Evolutionary conservation across 495 filamentous ascomycete genomes (phyloP), one percentile per base, ranked within the genome.

Genomic region (Melanomma pulvis-pyrius): DNA sequence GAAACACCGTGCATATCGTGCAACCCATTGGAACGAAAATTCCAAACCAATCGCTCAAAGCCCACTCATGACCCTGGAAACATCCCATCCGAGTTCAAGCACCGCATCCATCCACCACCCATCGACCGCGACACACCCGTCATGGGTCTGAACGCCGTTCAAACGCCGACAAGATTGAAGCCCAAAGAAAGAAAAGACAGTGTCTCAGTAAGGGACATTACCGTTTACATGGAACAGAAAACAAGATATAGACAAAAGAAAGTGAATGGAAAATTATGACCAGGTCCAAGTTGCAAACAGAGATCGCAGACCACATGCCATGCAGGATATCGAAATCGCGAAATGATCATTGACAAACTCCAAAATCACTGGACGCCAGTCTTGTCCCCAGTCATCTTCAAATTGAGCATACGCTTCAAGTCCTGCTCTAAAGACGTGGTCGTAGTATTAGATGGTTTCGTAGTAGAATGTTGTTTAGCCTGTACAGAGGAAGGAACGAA

Each of bases 401-500:
- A 2, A 41, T 69, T 69, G 46, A 69, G 67, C 47, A 69, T 30
- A 21, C 61, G 67, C 25, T 69, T 64, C 8, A 69, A 53, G 12
- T 69, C 49, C 53, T 65, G 30, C 49, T 65, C 67, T 25, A 69
- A 22, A 61, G 65, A 61, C 25, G 36, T 12, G 7, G 57, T 19
- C 50, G 36, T 12, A 15, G 57, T 5, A 57, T 57, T 50, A 28
- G 65, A 28, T 32, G 52, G 21, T 21, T 39, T 52, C 36, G 63
- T 30, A 24, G 63, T 47, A 25, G 67, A 54, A 46, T 55, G 46
- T 30, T 49, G 54, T 50, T 65, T 69, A 1, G 67, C 60, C 25
- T 57, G 60, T 28, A 69, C 67, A 59, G 67, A 69, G 12, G 61
- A 69, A 26, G 67, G 67, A 32, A 65, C 51, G 47, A 69, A 69